Conservation (phyloP, 371 early-diverging fungal genomes). For the Mucor plumbeus region DNA sequence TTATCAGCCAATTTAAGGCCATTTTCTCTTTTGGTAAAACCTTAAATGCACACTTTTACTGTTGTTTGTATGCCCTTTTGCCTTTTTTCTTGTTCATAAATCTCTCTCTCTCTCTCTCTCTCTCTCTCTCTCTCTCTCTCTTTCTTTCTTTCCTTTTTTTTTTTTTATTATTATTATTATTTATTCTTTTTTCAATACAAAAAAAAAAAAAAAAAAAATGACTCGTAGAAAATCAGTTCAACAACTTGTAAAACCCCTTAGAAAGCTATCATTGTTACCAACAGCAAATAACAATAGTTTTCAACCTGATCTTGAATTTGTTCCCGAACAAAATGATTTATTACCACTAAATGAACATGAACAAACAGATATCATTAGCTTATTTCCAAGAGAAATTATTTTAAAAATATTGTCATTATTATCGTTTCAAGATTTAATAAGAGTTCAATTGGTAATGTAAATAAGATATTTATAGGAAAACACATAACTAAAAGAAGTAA, state of each 20-base stretch:
- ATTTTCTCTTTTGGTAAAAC: slow-evolving; percentile 4
- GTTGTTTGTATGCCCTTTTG: background rate
- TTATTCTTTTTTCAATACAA: slow-evolving; percentile 5
- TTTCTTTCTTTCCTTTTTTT: slow-evolving; percentile 18
- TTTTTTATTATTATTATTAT: slow-evolving; percentile 12
- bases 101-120: slow-evolving; percentile 16
- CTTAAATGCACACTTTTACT: slow-evolving; percentile 15
- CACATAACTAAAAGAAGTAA: background rate
- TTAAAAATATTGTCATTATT: slow-evolving; percentile 38
- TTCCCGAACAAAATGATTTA: slow-evolving; percentile 17
- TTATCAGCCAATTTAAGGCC: slow-evolving; percentile 14
- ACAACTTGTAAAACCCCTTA: slow-evolving; percentile 41
- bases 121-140: too few relatives aligned
- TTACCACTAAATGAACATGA: slow-evolving; percentile 4
- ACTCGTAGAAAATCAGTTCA: slow-evolving; percentile 43
- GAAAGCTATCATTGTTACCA: slow-evolving; percentile 36
- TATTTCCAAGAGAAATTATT: slow-evolving; percentile 45
- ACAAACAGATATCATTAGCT: slow-evolving; percentile 30
- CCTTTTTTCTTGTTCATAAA: background rate
- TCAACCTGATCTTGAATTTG: slow-evolving; percentile 11
- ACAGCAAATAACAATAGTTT: slow-evolving; percentile 2
- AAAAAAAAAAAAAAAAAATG: slow-evolving; percentile 22
- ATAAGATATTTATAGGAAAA: slow-evolving; percentile 4
- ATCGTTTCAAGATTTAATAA: slow-evolving; percentile 42
- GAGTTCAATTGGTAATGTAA: slow-evolving; percentile 43